Base-by-base conservation (phyloP, 1,284 basidiomycete genomes). In the Sporisorium iseilematis-ciliati region DNA sequence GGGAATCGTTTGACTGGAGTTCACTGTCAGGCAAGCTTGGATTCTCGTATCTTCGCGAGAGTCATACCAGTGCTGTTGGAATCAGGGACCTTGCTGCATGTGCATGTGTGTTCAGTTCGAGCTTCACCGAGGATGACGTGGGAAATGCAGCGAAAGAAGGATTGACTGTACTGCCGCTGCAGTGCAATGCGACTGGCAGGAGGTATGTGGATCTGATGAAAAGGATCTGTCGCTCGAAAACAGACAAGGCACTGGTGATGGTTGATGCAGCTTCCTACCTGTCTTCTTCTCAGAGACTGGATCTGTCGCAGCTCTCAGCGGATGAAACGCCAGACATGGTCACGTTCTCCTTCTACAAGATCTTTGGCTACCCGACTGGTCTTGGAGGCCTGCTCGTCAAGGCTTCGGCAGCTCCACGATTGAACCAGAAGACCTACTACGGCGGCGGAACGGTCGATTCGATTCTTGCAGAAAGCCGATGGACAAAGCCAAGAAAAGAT, bases 311-410 rank as follows among this genome's bases (percentile, higher is more conserved):
- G 4, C 11, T 57, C n/a, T 4, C n/a, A 8, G 45, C 33, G 16
- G 59, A 68, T 0, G 60, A 65, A n/a, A 57, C 43, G 25, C 76
- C 76, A 21, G 78, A 80, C 53, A 65, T 75, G 48, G 23, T 80
- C 20, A 70, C 77, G 0, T 80, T 79, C 51, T 80, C 79, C 4
- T 79, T 79, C 57, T 75, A 77, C 60, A 81, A 81, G 71, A 67
- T 81, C 25, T 77, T 79, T 40, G 79, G 79, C 42, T 75, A 69
- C 31, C 78, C 78, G 0, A 79, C 79, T 4, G 79, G 79, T 8
- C 58, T 81, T 2, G 79, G 79, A 12, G 79, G 74, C 2, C 54
- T 79, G 11, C 63, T 81, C 18, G 73, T 81, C 41, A 77, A 68
- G 38, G 18, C 53, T 4, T 69, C 57, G 1, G 64, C 69, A 10